Base-by-base conservation (phyloP, 345 rosid genomes). In the Hevea brasiliensis region DNA sequence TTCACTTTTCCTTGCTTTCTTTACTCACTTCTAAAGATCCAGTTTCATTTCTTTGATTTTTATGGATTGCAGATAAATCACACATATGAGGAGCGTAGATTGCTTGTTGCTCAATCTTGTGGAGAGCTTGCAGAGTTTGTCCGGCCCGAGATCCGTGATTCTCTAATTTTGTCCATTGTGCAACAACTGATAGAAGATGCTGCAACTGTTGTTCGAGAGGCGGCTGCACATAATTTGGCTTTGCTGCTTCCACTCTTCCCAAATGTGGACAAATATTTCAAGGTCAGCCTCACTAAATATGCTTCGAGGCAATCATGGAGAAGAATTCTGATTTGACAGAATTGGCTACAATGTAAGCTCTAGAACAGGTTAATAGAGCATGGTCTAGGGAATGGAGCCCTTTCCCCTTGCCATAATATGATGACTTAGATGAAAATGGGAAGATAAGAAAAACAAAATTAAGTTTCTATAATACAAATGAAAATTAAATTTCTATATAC, bases 61-160 rank as follows among this genome's bases (percentile, higher is more conserved):
- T 50, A 51, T 84, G 74, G 56, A 74, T 81, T 76, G 71, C 82
- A 94, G 98, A 92, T 92, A 84, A 92, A 86, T 76, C 97, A 94
- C 86, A 87, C 88, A 84, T 92, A 94, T 71, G 98, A 94, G 81
- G 98, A 94, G 84, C 97, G 97, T 74, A 87, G 98, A 81, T 81
- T 94, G 80, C 89, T 92, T 80, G 98, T 94, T 76, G 98, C 98
- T 76, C 98, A 92, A 79, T 94, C 98, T 61, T 94, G 98, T 79
- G 97, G 98, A 73, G 85, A 94, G 87, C 96, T 94, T 81, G 98
- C 97, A 76, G 93, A 87, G 67, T 94, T 83, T 83, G 97, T 94
- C 79, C 86, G 95, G 70, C 97, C 92, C 23, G 98, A 90, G 84
- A 94, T 92, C 72, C 94, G 97, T 41, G 98, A 88, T 86, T 94